Conservation (phyloP, 768 basidiomycete genomes). For the Cyathus striatus region DNA sequence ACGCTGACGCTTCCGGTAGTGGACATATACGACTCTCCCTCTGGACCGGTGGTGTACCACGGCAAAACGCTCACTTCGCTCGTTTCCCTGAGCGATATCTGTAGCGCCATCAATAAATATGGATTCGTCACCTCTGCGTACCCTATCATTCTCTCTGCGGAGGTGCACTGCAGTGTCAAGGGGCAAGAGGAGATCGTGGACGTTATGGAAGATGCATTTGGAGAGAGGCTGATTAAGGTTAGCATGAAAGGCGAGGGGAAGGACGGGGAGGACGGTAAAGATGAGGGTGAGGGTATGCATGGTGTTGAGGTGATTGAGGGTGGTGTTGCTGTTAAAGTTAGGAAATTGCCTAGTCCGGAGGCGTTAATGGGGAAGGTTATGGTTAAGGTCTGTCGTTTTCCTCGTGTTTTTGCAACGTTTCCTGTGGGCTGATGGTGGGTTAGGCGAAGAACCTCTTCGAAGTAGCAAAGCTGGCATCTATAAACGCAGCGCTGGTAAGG, state of each 20-base stretch:
- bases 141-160: conserved; percentile 96
- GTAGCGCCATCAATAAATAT: conserved; percentile 84
- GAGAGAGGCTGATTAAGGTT: conserved; percentile 33
- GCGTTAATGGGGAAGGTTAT: conserved; percentile 74
- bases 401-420: neutral
- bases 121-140: conserved; percentile 93
- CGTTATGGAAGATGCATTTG: conserved; percentile 44
- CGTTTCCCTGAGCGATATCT: conserved; percentile 78
- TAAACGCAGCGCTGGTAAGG: conserved; percentile 31
- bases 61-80: conserved; percentile 89
- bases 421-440: neutral
- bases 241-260: conserved; percentile 37
- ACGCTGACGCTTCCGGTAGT: conserved; percentile 39
- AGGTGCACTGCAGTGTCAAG: conserved; percentile 78
- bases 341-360: conserved; percentile 85
- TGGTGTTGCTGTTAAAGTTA: too few species aligned
- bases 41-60: conserved; percentile 86
- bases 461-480: conserved; percentile 50
- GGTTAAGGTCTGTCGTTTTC: conserved; percentile 57
- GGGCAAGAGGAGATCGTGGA: conserved; percentile 46
- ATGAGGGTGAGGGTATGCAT: too few species aligned
- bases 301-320: too few species aligned
- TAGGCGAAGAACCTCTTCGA: conserved; percentile 74
- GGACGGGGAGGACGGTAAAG: too few species aligned
- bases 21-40: conserved; percentile 87